Evolutionary conservation across 2,329 filamentous ascomycete species (phyloP), one percentile per base, ranked within the genome.

Genomic region (Talaromyces sp.): DNA sequence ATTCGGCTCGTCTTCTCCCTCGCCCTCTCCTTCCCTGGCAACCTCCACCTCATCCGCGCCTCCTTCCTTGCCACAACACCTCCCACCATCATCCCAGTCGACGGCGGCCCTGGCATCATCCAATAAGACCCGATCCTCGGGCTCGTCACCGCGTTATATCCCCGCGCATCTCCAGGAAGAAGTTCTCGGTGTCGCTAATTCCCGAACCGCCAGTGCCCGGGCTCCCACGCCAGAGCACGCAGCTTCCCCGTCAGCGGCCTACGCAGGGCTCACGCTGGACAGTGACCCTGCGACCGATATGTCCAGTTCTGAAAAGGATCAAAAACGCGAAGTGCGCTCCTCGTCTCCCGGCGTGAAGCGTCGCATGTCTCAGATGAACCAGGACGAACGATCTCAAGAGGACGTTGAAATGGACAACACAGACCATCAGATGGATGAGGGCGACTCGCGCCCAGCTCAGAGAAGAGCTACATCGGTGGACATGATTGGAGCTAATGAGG

Each of bases 111-210:
- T 54, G 35, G 47, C 60, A 62, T 41, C 47, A 13, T 60, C 60
- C 62, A 45, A 59, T 54, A 47, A 57, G 37, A 47, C 57, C 33
- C 62, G 52, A 24, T 37, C 78, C 24, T 54, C 56, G 22, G 31
- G 10, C 10, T 64, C 65, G 35, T 67, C 66, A 14, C 63, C 80
- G 50, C 80, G 82, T 66, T 85, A 82, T 73, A 79, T 87, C 63
- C 85, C 85, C 67, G 81, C 84, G 62, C 85, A 86, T 74, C 76
- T 87, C 64, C 83, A 85, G 73, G 80, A 82, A 74, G 83, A 85
- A 73, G 79, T 84, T 62, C 73, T 76, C 43, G 75, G 73, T 65
- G 68, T 71, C 54, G 57, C 57, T 50, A 59, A 59, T 22, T 70
- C 68, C 62, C 41, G 59, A 35, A 7, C 52, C 24, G 24, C 22